phyloP scores from a whole-genome alignment of 1,139 yeast genomes.

The Sugiyamaella castrensis region DNA sequence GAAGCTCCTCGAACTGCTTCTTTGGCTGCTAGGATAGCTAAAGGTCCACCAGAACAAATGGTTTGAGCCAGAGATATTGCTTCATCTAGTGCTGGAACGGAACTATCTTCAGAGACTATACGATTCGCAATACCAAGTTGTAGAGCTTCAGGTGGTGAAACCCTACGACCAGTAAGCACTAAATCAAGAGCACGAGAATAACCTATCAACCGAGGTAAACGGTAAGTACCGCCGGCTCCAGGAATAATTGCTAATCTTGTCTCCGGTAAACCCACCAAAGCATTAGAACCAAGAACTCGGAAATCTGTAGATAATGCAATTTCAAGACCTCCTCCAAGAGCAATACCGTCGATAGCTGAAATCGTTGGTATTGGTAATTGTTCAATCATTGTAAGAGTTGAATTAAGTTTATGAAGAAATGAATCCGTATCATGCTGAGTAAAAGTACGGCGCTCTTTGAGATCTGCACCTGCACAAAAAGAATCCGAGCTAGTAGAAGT shows the following conservation, averaged over 20 bases:
- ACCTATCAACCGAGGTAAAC: conserved; percentile 27
- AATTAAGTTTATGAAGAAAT: conserved; percentile 32
- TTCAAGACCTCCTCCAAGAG: conserved; percentile 19
- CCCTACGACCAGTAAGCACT: conserved; percentile 15
- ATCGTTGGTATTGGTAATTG: conserved; percentile 26
- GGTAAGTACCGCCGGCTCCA: conserved; percentile 36
- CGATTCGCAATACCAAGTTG: conserved; percentile 16
- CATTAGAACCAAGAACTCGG: conserved; percentile 14
- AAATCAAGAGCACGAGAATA: conserved; percentile 18
- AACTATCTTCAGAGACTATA: conserved; percentile 3
- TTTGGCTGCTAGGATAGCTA: conserved; percentile 34
- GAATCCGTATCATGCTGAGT: conserved; percentile 31
- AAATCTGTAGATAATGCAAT: conserved; percentile 17
- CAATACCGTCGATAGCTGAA: conserved; percentile 16
- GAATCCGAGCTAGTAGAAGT: conserved; percentile 31
- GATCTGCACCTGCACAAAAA: conserved; percentile 39
- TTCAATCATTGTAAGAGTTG: conserved; percentile 30
- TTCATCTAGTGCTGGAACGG: conserved; percentile 12
- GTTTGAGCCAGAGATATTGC: conserved; percentile 15
- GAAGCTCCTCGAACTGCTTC: conserved; percentile 32
- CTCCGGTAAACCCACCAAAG: conserved; percentile 17
- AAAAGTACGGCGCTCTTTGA: conserved; percentile 36
- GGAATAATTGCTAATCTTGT: conserved; percentile 17
- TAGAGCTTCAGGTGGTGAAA: conserved; percentile 15
- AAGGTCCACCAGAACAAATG: conserved; percentile 35